Conservation (phyloP, 2,329 filamentous ascomycete genomes). For the Colletotrichum acutatum region DNA sequence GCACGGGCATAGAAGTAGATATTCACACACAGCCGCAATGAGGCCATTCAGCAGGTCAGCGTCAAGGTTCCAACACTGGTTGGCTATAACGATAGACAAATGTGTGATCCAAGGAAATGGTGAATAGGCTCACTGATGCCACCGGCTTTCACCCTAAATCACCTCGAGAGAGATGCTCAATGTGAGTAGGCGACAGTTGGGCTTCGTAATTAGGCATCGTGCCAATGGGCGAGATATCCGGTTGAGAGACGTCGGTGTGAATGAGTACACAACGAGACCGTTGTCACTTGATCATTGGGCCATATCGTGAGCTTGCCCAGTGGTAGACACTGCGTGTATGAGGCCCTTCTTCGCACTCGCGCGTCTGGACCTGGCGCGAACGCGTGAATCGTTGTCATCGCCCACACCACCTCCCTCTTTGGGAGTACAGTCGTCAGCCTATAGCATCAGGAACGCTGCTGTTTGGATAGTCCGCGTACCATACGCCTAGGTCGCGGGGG, state of each 20-base stretch:
- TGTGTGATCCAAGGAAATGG: not conserved
- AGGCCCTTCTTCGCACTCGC: conserved; percentile 14
- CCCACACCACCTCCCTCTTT: not conserved
- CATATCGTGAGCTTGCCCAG: not conserved
- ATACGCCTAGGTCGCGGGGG: not conserved
- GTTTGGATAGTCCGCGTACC: conserved; percentile 10
- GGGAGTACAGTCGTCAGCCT: not conserved
- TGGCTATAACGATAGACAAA: not conserved
- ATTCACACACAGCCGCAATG: conserved; percentile 26
- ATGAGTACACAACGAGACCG: conserved; percentile 9
- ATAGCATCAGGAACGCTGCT: not conserved
- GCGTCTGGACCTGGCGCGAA: not conserved
- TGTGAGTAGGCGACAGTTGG: not conserved
- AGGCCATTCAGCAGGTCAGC: conserved; percentile 13
- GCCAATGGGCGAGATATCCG: conserved; percentile 1
- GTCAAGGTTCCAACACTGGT: not conserved
- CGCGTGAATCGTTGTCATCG: conserved; percentile 5
- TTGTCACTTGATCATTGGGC: conserved; percentile 12
- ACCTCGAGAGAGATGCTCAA: not conserved
- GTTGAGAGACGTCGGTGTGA: not conserved
- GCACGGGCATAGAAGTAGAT: conserved; percentile 12
- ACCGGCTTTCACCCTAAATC: not conserved
- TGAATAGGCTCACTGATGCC: not conserved
- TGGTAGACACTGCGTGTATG: not conserved
- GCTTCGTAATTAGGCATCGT: not conserved